Percentiles rank a stretch among this genome's conserved stretches.
Conservation (phyloP, 2,329 filamentous ascomycete species). For the Alternaria sp. region DNA sequence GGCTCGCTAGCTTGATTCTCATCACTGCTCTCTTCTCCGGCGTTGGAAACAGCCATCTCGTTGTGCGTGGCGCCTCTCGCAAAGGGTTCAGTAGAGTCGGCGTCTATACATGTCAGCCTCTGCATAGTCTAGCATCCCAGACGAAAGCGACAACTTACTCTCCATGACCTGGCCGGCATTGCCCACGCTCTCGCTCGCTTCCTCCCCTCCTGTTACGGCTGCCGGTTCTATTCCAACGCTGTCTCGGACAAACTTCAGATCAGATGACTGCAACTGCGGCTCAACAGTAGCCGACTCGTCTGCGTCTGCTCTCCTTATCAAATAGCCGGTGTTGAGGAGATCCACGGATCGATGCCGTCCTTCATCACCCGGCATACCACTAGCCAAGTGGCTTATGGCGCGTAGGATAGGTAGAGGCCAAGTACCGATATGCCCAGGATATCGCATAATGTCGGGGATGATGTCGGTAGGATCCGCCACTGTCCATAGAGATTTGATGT, state of each 20-base stretch:
- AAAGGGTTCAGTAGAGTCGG: too few relatives aligned
- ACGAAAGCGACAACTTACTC: too few relatives aligned
- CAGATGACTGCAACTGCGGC: neutral
- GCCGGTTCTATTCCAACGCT: neutral
- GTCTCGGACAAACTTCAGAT: neutral
- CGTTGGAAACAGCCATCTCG: too few relatives aligned
- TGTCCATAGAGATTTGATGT: neutral
- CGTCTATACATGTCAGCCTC: too few relatives aligned
- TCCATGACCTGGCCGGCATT: too few relatives aligned
- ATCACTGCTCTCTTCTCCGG: too few relatives aligned
- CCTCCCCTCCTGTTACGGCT: neutral
- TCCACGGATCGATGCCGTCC: neutral
- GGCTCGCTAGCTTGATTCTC: too few relatives aligned
- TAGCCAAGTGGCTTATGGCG: neutral
- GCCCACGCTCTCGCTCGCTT: too few relatives aligned
- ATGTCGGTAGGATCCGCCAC: neutral
- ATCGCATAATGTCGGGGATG: neutral
- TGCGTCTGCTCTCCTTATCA: rapidly evolving
- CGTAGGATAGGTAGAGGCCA: neutral
- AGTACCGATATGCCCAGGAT: neutral
- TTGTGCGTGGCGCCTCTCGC: too few relatives aligned
- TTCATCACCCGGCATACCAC: neutral
- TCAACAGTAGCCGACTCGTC: rapidly evolving
- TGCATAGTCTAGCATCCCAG: too few relatives aligned
- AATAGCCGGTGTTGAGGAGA: rapidly evolving